phyloP scores from a whole-genome alignment of 768 basidiomycete genomes.

The Brasilioporus rufonigricans region DNA sequence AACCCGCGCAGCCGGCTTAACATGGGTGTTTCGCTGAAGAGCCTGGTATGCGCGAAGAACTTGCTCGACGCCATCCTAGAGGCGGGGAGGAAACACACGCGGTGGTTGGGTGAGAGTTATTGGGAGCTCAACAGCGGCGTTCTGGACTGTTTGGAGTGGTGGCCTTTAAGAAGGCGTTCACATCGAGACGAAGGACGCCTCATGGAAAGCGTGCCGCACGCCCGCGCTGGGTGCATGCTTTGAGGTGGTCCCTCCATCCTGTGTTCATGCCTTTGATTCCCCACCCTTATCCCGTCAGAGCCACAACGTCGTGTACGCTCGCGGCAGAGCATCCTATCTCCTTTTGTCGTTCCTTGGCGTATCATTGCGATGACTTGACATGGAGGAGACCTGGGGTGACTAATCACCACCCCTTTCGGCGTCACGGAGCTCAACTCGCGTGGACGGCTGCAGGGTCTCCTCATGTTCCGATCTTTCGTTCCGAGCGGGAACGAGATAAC shows the following conservation, averaged over 20 bases:
- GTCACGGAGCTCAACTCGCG: constrained; percentile 26
- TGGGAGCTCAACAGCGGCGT: constrained; percentile 21
- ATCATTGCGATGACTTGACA: neutral
- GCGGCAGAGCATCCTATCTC: constrained; percentile 5
- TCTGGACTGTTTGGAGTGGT: constrained; percentile 12
- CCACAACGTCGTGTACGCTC: constrained; percentile 1
- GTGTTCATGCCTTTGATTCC: constrained; percentile 6
- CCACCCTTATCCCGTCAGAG: constrained; percentile 17
- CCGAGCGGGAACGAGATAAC: constrained; percentile 3
- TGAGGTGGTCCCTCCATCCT: constrained; percentile 9
- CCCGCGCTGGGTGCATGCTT: constrained; percentile 21
- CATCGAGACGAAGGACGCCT: constrained; percentile 24
- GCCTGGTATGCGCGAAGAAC: constrained; percentile 15
- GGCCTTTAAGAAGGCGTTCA: constrained; percentile 21
- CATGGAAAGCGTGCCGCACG: constrained; percentile 32
- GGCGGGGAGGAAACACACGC: constrained; percentile 13
- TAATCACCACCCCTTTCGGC: constrained; percentile 15
- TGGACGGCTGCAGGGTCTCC: constrained; percentile 24
- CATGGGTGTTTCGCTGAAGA: constrained; percentile 25
- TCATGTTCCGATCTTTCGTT: constrained; percentile 19
- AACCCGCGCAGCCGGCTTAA: constrained; percentile 24
- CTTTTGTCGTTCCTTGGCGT: constrained; percentile 2
- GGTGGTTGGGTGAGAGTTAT: constrained; percentile 14
- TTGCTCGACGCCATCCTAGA: constrained; percentile 25
- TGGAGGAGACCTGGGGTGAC: neutral